Evolutionary conservation across 1,284 basidiomycete species (phyloP), one percentile per base, ranked within the genome.

Genomic region (Marasmius fiardii): DNA sequence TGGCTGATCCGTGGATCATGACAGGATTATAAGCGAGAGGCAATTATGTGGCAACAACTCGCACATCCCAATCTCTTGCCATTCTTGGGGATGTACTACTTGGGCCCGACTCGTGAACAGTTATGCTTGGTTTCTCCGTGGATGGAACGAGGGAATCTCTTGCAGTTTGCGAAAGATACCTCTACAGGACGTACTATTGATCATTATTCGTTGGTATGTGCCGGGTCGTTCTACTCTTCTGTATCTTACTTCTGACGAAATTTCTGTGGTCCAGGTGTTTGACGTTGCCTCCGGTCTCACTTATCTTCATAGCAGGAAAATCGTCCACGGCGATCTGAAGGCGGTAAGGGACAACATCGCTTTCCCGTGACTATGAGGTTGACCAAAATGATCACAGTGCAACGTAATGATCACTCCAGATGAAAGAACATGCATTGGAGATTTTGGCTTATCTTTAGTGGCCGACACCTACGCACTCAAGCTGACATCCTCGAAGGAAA

Each of bases 291-390:
- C 62, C 53, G 75, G 62, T 14, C 64, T 74, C 20, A n/a, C 63
- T 18, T 74, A 73, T 52, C 60, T 75, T 8, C 73, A 76, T 35
- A 56, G 26, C 6, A 60, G 63, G 31, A 55, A 68, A 3, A 67
- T 75, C 41, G 51, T 74, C 10, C 74, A 76, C 18, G 68, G 73
- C 21, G 74, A 75, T 51, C 55, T 76, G 34, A 76, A 74, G 52
- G 65, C 63, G 41, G 73, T 73, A 56, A 64, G 73, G 51, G 37
- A 44, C 37, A 20, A 11, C n/a, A n/a, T n/a, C n/a, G n/a, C n/a
- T n/a, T n/a, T n/a, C n/a, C n/a, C n/a, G n/a, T n/a, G n/a, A n/a
- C n/a, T n/a, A n/a, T n/a, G n/a, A n/a, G n/a, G n/a, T 52, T 8
- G 20, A 2, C 11, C 23, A 20, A 20, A 39, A 35, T 16, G 16